Conservation (phyloP, 2,329 filamentous ascomycete species). For the Chalaropsis thielavioides region DNA sequence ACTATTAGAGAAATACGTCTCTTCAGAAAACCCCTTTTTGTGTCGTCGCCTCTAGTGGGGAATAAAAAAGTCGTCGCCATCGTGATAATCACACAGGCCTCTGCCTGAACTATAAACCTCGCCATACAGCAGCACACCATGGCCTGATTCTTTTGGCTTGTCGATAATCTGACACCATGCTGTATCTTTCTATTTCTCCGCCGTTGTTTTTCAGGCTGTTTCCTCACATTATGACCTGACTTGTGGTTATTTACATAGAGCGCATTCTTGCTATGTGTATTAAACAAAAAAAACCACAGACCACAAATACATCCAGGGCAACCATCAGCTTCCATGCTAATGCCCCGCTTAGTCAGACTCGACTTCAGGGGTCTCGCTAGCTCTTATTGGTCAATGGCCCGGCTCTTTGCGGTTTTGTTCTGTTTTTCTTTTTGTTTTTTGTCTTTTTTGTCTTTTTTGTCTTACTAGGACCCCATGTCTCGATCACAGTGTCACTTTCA, state of each 20-base stretch:
- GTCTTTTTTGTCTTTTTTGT: conserved; percentile 1
- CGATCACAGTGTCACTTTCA: not conserved
- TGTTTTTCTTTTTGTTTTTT: too few relatives aligned
- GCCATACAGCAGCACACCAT: not conserved
- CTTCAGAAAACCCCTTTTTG: not conserved
- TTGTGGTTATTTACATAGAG: not conserved
- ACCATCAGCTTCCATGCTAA: not conserved
- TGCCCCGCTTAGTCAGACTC: not conserved
- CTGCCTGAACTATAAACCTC: not conserved
- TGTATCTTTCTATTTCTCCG: not conserved
- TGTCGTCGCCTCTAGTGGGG: too few relatives aligned
- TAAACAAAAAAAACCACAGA: not conserved
- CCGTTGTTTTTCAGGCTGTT: not conserved
- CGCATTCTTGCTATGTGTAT: not conserved
- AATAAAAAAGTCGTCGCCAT: not conserved
- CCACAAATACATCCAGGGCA: not conserved
- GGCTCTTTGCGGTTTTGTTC: not conserved
- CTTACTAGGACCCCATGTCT: not conserved
- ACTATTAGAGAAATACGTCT: not conserved
- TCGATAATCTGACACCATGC: not conserved
- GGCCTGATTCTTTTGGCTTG: not conserved
- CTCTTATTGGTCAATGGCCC: conserved; percentile 5
- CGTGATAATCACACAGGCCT: not conserved
- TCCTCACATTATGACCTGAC: not conserved
- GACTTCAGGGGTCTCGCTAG: not conserved